Evolutionary conservation across 306 rosid species (phyloP).

Genomic region (Dalbergia cultrata): DNA sequence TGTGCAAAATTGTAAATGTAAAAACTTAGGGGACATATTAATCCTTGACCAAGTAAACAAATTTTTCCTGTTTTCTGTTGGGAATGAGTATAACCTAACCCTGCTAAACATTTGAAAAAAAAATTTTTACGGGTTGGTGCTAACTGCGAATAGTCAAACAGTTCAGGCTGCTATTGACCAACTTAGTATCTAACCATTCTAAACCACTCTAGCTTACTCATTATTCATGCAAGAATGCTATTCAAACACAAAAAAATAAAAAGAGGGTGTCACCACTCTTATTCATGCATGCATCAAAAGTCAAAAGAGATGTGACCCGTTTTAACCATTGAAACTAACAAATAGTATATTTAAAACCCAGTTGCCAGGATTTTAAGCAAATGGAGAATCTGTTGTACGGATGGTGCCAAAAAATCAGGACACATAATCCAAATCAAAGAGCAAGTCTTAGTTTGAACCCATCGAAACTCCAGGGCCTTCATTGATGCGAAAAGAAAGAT

Average conservation of each 20-base stretch:
- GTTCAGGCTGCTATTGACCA: background rate
- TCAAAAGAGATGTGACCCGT: conserved; percentile 38
- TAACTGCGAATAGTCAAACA: conserved; percentile 21
- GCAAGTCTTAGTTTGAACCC: background rate
- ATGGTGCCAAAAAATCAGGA: conserved; percentile 36
- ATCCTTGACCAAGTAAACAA: background rate
- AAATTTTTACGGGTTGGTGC: conserved; percentile 19
- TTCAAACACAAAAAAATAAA: no score
- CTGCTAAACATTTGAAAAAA: background rate
- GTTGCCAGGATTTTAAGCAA: conserved; percentile 6
- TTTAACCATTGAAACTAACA: background rate
- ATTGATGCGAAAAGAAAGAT: background rate
- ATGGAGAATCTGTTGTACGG: background rate
- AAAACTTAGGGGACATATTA: conserved; percentile 43
- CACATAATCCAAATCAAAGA: conserved; percentile 26
- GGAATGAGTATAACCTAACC: conserved; percentile 28
- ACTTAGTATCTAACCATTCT: conserved; percentile 42
- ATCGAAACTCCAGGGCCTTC: background rate
- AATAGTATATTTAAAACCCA: background rate
- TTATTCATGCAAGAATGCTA: conserved; percentile 11
- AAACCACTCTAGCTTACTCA: conserved; percentile 25
- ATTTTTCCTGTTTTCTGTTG: conserved; percentile 1
- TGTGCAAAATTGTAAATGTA: conserved; percentile 10
- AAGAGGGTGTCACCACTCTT: no score
- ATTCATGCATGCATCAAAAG: conserved; percentile 22